phyloP scores from a whole-genome alignment of 2,329 filamentous ascomycete genomes.

The Colletotrichum sp. region DNA sequence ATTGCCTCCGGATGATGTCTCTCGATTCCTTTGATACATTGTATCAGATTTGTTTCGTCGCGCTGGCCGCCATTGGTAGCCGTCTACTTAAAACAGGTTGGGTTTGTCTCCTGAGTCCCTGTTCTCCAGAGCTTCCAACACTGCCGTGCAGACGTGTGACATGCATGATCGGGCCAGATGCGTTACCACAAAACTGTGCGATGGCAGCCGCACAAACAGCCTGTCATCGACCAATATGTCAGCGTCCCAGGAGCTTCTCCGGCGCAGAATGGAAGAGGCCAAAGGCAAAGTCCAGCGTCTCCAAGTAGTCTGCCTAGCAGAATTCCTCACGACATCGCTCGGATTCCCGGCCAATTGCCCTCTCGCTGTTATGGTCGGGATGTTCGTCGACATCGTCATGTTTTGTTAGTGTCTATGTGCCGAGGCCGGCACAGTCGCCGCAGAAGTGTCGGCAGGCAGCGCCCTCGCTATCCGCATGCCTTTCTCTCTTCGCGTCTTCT shows the following conservation, averaged over 20 bases:
- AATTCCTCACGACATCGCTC: not conserved
- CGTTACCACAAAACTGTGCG: no score
- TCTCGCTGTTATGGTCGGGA: not conserved
- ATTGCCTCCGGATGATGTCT: not conserved
- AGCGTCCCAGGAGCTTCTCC: not conserved
- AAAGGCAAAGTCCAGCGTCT: not conserved
- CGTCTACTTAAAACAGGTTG: not conserved
- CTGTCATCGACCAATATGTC: not conserved
- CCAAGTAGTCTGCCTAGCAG: no score
- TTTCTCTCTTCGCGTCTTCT: not conserved
- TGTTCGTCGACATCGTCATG: no score
- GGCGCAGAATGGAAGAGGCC: not conserved
- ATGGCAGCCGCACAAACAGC: not conserved
- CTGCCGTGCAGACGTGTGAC: not conserved
- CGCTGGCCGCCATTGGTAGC: not conserved
- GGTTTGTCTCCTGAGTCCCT: not conserved
- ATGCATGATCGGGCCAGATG: not conserved
- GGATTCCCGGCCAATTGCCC: not conserved
- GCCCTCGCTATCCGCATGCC: not conserved
- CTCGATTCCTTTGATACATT: not conserved
- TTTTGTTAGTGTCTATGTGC: not conserved
- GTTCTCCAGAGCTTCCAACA: not conserved
- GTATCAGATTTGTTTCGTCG: not conserved
- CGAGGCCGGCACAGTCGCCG: not conserved
- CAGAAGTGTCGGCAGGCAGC: not conserved